Evolutionary conservation across 148 eudicot genomes (phyloP).

Genomic region (Silene uniflora): DNA sequence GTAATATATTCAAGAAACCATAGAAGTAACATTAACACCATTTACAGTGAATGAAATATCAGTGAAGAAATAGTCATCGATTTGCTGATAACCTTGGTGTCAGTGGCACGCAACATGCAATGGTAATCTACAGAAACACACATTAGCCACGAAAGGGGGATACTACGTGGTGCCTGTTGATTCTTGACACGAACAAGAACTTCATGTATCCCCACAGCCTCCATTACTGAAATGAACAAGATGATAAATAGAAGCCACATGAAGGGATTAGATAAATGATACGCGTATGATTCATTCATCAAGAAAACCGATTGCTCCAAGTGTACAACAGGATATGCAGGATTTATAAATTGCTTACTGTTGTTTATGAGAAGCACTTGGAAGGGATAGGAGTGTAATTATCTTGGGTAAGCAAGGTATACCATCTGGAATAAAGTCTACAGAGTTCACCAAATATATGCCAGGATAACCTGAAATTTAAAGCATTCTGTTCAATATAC

Average conservation of each 20-base stretch:
- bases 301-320: conserved; percentile 30
- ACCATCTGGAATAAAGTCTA: too few relatives aligned
- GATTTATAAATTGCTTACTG: not conserved
- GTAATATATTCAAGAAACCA: too few relatives aligned
- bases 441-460: not conserved
- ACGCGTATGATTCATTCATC: conserved; percentile 11
- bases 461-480: conserved; percentile 40
- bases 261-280: conserved; percentile 63
- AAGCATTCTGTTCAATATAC: not conserved
- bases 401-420: too few relatives aligned
- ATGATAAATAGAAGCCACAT: conserved; percentile 79
- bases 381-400: too few relatives aligned
- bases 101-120: too few relatives aligned
- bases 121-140: too few relatives aligned
- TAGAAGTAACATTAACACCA: too few relatives aligned
- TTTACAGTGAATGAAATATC: too few relatives aligned
- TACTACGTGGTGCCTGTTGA: not conserved
- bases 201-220: conserved; percentile 62
- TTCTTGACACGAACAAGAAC: not conserved
- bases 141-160: not conserved
- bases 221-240: conserved; percentile 69
- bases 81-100: too few relatives aligned
- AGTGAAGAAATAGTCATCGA: too few relatives aligned
- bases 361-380: not conserved
- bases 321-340: conserved; percentile 17